A percentile compares a stretch with the other conserved stretches of the same genome.
Conservation (phyloP, 2,329 filamentous ascomycete genomes). For the Chaetomiaceae sp. region DNA sequence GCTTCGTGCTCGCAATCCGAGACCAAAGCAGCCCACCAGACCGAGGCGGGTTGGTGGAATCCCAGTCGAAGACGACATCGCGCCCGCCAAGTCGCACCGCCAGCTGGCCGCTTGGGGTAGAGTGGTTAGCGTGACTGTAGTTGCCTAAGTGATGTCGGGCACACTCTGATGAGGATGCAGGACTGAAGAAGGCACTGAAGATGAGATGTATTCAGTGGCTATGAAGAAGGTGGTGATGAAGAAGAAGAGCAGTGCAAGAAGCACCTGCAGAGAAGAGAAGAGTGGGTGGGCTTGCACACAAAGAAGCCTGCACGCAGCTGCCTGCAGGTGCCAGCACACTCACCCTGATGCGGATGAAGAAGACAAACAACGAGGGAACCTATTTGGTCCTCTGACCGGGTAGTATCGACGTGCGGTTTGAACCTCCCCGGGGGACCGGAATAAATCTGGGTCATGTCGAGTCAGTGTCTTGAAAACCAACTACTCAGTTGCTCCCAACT, state of each 20-base stretch:
- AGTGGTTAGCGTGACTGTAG: background rate
- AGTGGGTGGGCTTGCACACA: no score
- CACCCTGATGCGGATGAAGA: background rate
- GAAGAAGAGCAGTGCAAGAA: no score
- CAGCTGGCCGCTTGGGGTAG: background rate
- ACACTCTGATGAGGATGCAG: no score
- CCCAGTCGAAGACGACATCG: background rate
- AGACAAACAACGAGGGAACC: background rate
- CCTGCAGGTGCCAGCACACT: no score
- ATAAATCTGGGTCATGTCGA: background rate
- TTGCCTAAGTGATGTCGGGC: no score
- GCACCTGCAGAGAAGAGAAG: no score
- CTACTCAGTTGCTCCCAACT: no score
- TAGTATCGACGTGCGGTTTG: background rate
- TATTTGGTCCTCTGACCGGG: background rate
- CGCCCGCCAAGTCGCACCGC: background rate
- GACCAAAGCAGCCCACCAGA: background rate
- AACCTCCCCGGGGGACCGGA: background rate
- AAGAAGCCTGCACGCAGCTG: no score
- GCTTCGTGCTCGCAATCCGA: background rate
- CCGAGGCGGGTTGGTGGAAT: background rate
- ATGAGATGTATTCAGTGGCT: no score
- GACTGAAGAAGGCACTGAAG: no score
- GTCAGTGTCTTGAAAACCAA: background rate
- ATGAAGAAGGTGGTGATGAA: no score